These are phyloP conservation scores for Antarctomyces pellizariae DNA, from an alignment of 495 filamentous ascomycete species.

Conservation along the genomic window DNA sequence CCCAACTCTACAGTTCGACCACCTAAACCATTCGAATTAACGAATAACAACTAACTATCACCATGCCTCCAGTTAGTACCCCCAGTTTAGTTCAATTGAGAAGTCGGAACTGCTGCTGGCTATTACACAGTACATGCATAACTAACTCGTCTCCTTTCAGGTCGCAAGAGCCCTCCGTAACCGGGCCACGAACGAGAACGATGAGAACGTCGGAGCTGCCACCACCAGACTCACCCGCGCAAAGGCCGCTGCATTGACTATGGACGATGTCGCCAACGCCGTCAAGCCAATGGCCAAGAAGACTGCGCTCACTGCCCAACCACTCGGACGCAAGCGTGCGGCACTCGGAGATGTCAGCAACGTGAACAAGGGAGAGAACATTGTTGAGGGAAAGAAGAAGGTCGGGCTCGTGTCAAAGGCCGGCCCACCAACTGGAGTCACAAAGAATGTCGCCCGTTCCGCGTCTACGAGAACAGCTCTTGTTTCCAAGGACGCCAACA, in stretches of 20 bases:
- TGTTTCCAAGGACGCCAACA: slow-evolving; percentile 37
- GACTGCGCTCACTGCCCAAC: slow-evolving; percentile 26
- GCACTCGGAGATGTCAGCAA: slow-evolving; percentile 91
- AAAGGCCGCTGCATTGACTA: slow-evolving; percentile 56
- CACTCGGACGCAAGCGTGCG: slow-evolving; percentile 36
- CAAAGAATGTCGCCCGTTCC: slow-evolving; percentile 44
- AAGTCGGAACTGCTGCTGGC: too few relatives aligned
- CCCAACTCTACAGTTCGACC: too few relatives aligned
- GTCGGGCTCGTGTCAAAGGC: slow-evolving; percentile 49
- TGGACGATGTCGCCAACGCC: slow-evolving; percentile 26
- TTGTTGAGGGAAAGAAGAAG: slow-evolving; percentile 48
- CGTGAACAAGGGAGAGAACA: slow-evolving; percentile 49
- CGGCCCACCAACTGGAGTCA: slow-evolving; percentile 46
- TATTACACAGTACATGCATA: too few relatives aligned
- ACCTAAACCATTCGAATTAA: too few relatives aligned
- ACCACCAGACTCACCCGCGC: slow-evolving; percentile 75
- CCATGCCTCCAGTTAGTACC: too few relatives aligned
- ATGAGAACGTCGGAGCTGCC: slow-evolving; percentile 47
- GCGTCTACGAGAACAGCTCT: slow-evolving; percentile 39
- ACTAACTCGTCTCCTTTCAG: too few relatives aligned
- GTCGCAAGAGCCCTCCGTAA: slow-evolving; percentile 31
- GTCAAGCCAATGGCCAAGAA: slow-evolving; percentile 55
- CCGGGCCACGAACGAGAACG: slow-evolving; percentile 70
- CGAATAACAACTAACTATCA: too few relatives aligned
- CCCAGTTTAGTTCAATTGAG: too few relatives aligned